Percentiles rank a stretch among this genome's conserved stretches.
Evolutionary conservation across 345 rosid species (phyloP).

Genomic region (Arabis hirsuta): DNA sequence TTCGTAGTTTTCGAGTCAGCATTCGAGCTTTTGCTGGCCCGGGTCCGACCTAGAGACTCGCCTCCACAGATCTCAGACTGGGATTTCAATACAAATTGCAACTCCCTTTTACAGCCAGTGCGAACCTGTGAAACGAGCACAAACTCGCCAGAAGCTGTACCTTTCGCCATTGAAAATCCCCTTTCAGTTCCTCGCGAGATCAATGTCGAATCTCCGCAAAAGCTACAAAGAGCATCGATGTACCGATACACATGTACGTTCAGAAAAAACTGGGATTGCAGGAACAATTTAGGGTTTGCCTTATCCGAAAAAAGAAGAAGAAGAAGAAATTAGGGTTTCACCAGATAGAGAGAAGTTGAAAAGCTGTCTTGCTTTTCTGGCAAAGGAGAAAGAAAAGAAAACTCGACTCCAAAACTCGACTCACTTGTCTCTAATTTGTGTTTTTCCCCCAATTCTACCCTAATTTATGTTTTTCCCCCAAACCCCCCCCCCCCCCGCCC

Average conservation of each 20-base stretch:
- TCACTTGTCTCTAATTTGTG: neutral
- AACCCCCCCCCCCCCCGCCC: no score
- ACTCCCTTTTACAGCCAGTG: slow-evolving; percentile 80
- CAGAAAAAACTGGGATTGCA: neutral
- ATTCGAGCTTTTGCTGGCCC: slow-evolving; percentile 49
- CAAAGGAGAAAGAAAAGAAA: neutral
- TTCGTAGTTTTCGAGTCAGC: slow-evolving; percentile 10
- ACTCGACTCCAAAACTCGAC: neutral
- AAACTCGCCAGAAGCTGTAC: slow-evolving; percentile 56
- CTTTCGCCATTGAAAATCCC: slow-evolving; percentile 55
- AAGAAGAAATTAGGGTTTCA: slow-evolving; percentile 41
- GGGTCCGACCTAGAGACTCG: slow-evolving; percentile 70
- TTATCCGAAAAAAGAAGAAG: neutral
- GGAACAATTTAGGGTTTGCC: neutral
- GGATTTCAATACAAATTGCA: slow-evolving; percentile 77
- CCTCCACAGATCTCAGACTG: slow-evolving; percentile 81
- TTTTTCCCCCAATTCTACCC: neutral
- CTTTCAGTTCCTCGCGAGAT: no score
- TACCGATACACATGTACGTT: neutral
- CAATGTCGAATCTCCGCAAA: slow-evolving; percentile 20
- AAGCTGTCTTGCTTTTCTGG: slow-evolving; percentile 29
- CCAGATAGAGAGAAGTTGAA: slow-evolving; percentile 22
- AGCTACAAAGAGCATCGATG: slow-evolving; percentile 26
- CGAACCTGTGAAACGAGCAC: slow-evolving; percentile 64
- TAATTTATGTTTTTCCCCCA: no score